Percentiles rank a stretch among this genome's conserved stretches.
Conservation (phyloP, 2,329 filamentous ascomycete genomes). For the Hymenoscyphus linearis region DNA sequence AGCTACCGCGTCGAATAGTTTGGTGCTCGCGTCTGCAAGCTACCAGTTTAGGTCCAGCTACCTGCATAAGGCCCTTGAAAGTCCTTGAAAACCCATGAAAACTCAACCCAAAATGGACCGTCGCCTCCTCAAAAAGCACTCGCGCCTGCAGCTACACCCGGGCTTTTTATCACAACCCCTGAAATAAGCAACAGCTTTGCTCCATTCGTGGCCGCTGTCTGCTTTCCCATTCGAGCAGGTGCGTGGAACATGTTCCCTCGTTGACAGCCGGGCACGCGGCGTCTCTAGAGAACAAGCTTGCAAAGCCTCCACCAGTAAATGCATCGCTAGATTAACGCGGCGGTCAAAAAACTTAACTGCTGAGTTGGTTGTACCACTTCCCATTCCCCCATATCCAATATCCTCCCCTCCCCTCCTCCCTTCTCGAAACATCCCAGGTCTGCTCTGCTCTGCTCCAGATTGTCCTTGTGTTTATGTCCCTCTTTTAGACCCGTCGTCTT, state of each 20-base stretch:
- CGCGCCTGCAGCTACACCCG: neutral
- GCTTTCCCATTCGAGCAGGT: neutral
- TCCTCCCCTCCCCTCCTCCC: neutral
- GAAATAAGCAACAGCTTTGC: neutral
- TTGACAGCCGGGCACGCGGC: neutral
- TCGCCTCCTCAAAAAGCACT: neutral
- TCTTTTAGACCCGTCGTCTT: constrained; percentile 1
- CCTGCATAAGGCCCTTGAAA: neutral
- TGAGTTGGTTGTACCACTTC: neutral
- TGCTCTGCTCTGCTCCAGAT: neutral
- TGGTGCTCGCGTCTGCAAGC: constrained; percentile 1
- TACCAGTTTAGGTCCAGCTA: too few species aligned
- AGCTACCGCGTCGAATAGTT: constrained; percentile 7
- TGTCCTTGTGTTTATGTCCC: constrained; percentile 1
- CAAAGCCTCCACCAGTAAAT: neutral
- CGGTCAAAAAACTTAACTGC: neutral
- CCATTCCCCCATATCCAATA: neutral
- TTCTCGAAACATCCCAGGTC: neutral
- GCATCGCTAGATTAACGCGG: constrained; percentile 2
- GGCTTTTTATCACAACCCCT: neutral
- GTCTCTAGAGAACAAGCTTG: neutral
- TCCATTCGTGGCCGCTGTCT: neutral
- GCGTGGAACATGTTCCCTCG: neutral
- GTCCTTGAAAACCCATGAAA: too few species aligned
- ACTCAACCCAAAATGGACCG: neutral